Percentiles rank a stretch among this genome's conserved stretches.
Conservation (phyloP, 1,139 yeast species). For the Zygosaccharomyces pseudobailii region DNA sequence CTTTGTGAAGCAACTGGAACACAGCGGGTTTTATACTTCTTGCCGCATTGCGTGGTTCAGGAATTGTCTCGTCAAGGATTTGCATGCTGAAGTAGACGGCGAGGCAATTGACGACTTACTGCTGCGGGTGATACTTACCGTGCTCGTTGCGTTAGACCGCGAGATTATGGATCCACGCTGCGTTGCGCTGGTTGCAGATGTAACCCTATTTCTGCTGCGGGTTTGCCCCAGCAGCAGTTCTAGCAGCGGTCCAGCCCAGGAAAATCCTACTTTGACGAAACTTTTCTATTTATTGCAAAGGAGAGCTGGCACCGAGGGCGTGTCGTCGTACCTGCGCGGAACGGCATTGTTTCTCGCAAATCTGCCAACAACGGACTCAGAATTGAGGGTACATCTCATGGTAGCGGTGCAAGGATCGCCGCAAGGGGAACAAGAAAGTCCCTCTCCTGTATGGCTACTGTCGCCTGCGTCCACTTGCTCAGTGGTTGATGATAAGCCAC, state of each 20-base stretch:
- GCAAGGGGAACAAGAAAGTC: conserved; percentile 2
- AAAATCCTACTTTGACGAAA: conserved; percentile 3
- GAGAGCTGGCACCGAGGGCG: background rate
- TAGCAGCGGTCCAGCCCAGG: background rate
- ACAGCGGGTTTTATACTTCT: conserved; percentile 8
- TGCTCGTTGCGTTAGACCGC: conserved; percentile 13
- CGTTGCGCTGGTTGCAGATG: conserved; percentile 18
- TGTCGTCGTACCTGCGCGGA: background rate
- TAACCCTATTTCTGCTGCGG: conserved; percentile 19
- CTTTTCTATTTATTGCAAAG: background rate
- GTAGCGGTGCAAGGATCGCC: conserved; percentile 7
- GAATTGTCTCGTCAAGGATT: conserved; percentile 5
- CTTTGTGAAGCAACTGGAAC: conserved; percentile 14
- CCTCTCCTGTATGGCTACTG: conserved; percentile 7
- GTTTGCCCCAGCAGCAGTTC: conserved; percentile 17
- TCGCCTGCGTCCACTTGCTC: conserved; percentile 8
- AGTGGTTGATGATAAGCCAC: background rate
- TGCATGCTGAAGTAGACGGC: conserved; percentile 6
- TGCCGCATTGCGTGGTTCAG: conserved; percentile 13
- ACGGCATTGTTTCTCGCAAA: conserved; percentile 14
- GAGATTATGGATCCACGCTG: conserved; percentile 5
- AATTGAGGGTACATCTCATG: conserved; percentile 10
- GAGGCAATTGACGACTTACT: conserved; percentile 20
- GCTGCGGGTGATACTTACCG: conserved; percentile 20
- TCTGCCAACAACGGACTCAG: conserved; percentile 8